Evolutionary conservation across 805 yeast species (phyloP).

Genomic region (Wickerhamiella galacta): DNA sequence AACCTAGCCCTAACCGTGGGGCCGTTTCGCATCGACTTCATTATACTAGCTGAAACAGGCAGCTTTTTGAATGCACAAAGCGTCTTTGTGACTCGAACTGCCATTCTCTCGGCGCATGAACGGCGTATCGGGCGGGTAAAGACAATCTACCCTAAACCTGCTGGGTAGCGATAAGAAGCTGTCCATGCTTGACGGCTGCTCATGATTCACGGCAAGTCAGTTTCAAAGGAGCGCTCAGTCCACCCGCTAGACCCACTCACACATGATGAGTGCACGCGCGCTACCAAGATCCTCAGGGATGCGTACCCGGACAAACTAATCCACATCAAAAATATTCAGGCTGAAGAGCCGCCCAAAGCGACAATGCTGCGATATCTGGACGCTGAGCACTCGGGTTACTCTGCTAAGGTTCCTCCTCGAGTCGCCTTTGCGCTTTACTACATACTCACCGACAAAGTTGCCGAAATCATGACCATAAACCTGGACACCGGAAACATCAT

Average conservation of each 20-base stretch:
- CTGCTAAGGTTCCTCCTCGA: conserved; percentile 44
- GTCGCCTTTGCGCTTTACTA: conserved; percentile 54
- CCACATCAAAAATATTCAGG: conserved; percentile 20
- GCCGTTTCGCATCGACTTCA: too few relatives aligned
- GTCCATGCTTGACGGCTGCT: too few relatives aligned
- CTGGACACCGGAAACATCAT: conserved; percentile 45
- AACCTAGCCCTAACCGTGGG: too few relatives aligned
- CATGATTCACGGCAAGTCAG: too few relatives aligned
- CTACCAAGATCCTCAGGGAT: conserved; percentile 15
- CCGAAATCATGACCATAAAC: conserved; percentile 60
- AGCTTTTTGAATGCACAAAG: too few relatives aligned
- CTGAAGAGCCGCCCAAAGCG: conserved; percentile 58
- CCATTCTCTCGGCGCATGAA: too few relatives aligned
- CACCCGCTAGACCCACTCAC: conserved; percentile 24
- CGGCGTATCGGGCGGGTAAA: too few relatives aligned
- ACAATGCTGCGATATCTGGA: conserved; percentile 51
- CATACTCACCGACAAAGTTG: conserved; percentile 28
- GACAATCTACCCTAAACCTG: too few relatives aligned
- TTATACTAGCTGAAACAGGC: too few relatives aligned
- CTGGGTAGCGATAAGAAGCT: too few relatives aligned
- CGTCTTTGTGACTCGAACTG: too few relatives aligned
- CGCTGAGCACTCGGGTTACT: conserved; percentile 39
- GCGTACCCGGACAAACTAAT: conserved; percentile 18
- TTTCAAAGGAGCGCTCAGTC: too few relatives aligned
- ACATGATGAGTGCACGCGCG: conserved; percentile 17